Conservation (phyloP, 805 yeast species). For the Candida xiaguanensis region DNA sequence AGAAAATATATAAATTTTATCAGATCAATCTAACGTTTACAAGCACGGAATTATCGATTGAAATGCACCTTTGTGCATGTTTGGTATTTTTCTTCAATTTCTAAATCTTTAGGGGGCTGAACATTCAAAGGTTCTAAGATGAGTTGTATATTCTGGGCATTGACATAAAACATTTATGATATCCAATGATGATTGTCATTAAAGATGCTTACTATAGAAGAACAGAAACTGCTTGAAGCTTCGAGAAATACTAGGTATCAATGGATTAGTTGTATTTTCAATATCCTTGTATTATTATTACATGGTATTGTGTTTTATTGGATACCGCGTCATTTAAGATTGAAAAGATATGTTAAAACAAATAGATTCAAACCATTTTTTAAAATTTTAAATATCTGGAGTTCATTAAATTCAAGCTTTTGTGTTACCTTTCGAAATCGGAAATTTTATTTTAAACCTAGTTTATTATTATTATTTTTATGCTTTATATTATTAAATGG, state of each 20-base stretch:
- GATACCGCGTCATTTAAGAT: conserved; percentile 34
- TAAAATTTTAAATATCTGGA: conserved; percentile 24
- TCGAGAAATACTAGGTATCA: conserved; percentile 32
- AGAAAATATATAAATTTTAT: not conserved
- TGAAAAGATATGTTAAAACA: conserved; percentile 14
- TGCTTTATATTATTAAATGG: conserved; percentile 26
- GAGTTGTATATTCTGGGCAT: conserved; percentile 1
- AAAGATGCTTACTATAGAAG: conserved; percentile 14
- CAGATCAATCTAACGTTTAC: not conserved
- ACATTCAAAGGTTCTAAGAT: not conserved
- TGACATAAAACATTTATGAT: not conserved
- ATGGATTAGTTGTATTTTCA: conserved; percentile 31
- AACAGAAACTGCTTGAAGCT: conserved; percentile 37
- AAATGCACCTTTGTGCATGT: not conserved
- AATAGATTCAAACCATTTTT: conserved; percentile 20
- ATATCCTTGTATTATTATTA: conserved; percentile 21
- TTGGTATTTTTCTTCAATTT: no score
- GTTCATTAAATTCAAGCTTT: conserved; percentile 23
- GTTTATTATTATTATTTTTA: conserved; percentile 26
- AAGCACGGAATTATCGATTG: not conserved
- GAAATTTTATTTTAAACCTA: conserved; percentile 38
- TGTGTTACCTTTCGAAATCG: conserved; percentile 16
- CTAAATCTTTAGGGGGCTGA: no score
- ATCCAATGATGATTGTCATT: conserved; percentile 15
- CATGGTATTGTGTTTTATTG: conserved; percentile 44